Conservation (phyloP, 805 yeast species). For the Candida insectorum region DNA sequence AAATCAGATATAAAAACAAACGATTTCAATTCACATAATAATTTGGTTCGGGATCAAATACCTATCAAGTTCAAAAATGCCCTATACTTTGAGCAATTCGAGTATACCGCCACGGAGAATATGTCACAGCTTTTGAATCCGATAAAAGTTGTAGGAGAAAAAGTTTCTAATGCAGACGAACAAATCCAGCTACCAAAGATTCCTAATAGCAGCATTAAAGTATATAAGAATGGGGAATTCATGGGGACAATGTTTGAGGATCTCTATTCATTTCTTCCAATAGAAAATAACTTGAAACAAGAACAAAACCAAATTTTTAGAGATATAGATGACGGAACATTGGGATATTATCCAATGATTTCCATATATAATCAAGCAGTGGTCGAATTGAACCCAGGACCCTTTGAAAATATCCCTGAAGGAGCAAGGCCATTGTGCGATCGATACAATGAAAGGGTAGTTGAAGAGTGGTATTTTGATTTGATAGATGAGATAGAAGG, state of each 20-base stretch:
- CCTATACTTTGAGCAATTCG: conserved; percentile 80
- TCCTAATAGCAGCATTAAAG: conserved; percentile 56
- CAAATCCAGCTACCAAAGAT: conserved; percentile 37
- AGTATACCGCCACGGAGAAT: conserved; percentile 63
- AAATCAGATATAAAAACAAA: conserved; percentile 8
- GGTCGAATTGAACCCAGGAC: conserved; percentile 68
- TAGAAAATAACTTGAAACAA: conserved; percentile 46
- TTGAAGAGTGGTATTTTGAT: conserved; percentile 83
- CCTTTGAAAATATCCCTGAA: conserved; percentile 47
- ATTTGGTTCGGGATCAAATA: conserved; percentile 74
- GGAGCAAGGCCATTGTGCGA: conserved; percentile 44
- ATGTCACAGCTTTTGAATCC: conserved; percentile 77
- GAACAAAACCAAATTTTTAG: conserved; percentile 35
- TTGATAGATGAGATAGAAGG: conserved; percentile 79
- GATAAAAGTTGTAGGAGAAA: conserved; percentile 66
- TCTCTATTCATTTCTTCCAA: conserved; percentile 75
- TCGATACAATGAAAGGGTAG: conserved; percentile 64
- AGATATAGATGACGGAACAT: conserved; percentile 70
- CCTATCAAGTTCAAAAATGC: conserved; percentile 81
- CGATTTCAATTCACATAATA: conserved; percentile 22
- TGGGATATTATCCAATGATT: conserved; percentile 90
- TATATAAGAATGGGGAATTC: conserved; percentile 74
- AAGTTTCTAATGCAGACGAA: conserved; percentile 31
- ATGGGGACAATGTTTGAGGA: conserved; percentile 66
- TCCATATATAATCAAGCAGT: conserved; percentile 79